These are phyloP conservation scores for Penicillium sp. DNA, from an alignment of 2,329 filamentous ascomycete species.

Conservation along the genomic window DNA sequence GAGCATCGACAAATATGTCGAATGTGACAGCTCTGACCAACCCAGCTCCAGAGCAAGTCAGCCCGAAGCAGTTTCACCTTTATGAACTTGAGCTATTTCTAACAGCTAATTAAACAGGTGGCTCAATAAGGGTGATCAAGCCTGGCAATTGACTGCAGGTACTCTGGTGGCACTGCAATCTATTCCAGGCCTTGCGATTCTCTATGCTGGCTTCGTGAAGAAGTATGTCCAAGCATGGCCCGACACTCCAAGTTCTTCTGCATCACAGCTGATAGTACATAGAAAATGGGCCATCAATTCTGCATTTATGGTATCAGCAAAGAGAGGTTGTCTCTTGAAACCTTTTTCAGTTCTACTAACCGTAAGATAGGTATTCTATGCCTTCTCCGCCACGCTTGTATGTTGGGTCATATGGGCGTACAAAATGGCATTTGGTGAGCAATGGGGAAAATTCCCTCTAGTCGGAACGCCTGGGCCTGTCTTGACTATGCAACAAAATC, in stretches of 20 bases:
- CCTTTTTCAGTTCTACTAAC: background rate
- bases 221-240: background rate
- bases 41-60: constrained; percentile 13
- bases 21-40: constrained; percentile 9
- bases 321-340: background rate
- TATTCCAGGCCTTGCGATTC: constrained; percentile 52
- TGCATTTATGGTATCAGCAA: constrained; percentile 48
- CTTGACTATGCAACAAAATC: constrained; percentile 48
- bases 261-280: constrained; percentile 4
- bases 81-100: constrained; percentile 7
- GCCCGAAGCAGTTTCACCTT: background rate
- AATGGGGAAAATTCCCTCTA: constrained; percentile 50
- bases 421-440: constrained; percentile 52
- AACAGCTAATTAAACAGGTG: constrained; percentile 23
- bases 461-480: constrained; percentile 52
- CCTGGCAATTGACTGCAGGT: constrained; percentile 56
- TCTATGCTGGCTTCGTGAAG: constrained; percentile 54
- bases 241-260: background rate
- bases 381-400: constrained; percentile 52
- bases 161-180: constrained; percentile 54
- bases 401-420: constrained; percentile 56
- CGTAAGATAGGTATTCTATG: constrained; percentile 44
- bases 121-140: constrained; percentile 53
- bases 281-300: constrained; percentile 55
- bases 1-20: background rate